Conservation (phyloP, 2,329 filamentous ascomycete genomes). For the Alternaria brassicicola region DNA sequence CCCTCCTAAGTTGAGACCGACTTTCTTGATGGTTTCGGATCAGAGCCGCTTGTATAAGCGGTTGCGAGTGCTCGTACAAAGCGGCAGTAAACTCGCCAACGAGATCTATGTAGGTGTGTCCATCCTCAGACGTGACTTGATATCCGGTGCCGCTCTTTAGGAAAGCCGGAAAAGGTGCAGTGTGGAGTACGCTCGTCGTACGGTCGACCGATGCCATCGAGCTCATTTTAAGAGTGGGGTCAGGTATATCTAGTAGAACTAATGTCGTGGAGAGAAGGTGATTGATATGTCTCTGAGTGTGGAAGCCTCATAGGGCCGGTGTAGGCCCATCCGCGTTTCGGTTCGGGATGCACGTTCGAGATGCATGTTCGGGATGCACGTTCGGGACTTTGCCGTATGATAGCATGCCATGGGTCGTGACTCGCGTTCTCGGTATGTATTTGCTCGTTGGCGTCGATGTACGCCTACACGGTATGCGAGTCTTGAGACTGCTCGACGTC, state of each 20-base stretch:
- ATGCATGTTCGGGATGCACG: not conserved
- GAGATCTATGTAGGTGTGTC: conserved; percentile 37
- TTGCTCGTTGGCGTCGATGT: not conserved
- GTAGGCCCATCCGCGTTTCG: not conserved
- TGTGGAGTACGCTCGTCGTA: conserved; percentile 47
- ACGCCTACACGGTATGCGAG: no score
- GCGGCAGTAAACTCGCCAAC: conserved; percentile 38
- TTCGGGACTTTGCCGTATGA: not conserved
- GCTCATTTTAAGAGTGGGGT: not conserved
- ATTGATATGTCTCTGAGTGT: not conserved
- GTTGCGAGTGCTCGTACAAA: conserved; percentile 41
- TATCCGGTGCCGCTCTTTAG: conserved; percentile 37
- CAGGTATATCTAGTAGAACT: not conserved
- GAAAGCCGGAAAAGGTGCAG: conserved; percentile 47
- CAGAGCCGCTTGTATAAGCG: conserved; percentile 28
- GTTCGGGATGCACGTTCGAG: not conserved
- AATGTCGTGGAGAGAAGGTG: not conserved
- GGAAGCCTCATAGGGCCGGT: not conserved
- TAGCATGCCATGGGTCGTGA: not conserved
- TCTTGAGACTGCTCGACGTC: no score
- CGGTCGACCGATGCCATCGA: not conserved
- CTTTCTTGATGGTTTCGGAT: conserved; percentile 30
- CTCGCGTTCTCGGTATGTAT: not conserved
- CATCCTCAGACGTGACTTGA: conserved; percentile 41
- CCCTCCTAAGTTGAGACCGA: conserved; percentile 44